phyloP scores from a whole-genome alignment of 192 early-diverging fungal genomes.

The Pilobolus umbonatus region DNA sequence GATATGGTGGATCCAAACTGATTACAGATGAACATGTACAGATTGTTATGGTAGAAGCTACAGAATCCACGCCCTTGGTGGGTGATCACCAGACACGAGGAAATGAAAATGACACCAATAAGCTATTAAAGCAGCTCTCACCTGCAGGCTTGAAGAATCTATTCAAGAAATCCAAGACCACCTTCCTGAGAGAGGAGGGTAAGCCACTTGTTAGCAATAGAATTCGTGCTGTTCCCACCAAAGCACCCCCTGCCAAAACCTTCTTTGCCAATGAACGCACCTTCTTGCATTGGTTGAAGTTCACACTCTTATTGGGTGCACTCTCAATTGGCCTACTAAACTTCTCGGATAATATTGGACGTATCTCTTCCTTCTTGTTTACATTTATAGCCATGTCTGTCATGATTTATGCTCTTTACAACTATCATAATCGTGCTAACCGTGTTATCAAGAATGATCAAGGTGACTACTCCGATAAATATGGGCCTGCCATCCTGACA shows the following conservation, averaged over 20 bases:
- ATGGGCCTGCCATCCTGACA: slow-evolving; percentile 68
- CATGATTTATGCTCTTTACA: slow-evolving; percentile 74
- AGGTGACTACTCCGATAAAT: slow-evolving; percentile 73
- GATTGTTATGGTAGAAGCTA: slow-evolving; percentile 11
- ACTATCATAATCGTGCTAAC: slow-evolving; percentile 72
- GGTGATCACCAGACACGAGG: no score
- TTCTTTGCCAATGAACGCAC: slow-evolving; percentile 95
- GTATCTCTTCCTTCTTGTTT: slow-evolving; percentile 65
- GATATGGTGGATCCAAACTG: slow-evolving; percentile 30
- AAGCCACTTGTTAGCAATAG: slow-evolving; percentile 37
- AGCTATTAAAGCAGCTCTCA: slow-evolving; percentile 24
- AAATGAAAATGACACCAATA: background rate
- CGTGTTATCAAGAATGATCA: slow-evolving; percentile 60
- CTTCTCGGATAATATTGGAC: slow-evolving; percentile 71
- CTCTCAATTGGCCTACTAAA: slow-evolving; percentile 72
- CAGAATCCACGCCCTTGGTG: slow-evolving; percentile 27
- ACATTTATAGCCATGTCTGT: slow-evolving; percentile 66
- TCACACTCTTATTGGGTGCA: slow-evolving; percentile 66
- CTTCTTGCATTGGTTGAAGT: slow-evolving; percentile 84
- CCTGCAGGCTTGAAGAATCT: slow-evolving; percentile 29
- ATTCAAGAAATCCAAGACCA: slow-evolving; percentile 30
- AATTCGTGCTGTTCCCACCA: slow-evolving; percentile 57
- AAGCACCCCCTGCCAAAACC: slow-evolving; percentile 76
- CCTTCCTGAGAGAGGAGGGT: slow-evolving; percentile 1
- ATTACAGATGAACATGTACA: slow-evolving; percentile 35